Evolutionary conservation across 306 rosid genomes (phyloP).

Genomic region (Lathyrus tuberosus): DNA sequence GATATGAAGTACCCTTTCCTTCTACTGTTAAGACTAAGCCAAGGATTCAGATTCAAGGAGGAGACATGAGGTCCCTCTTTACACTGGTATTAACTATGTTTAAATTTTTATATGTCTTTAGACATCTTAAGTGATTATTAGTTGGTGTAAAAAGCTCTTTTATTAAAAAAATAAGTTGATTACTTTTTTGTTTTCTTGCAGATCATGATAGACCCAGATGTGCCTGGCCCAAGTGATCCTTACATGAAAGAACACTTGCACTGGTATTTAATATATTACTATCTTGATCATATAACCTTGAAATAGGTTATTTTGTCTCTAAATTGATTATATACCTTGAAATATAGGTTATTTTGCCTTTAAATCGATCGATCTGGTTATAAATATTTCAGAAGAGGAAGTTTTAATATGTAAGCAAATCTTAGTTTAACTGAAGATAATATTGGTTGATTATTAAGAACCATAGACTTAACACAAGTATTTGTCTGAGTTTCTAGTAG

Average conservation of each 20-base stretch:
- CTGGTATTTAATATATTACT: constrained; percentile 50
- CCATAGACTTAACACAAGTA: too few relatives aligned
- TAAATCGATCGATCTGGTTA: too few relatives aligned
- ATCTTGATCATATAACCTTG: too few relatives aligned
- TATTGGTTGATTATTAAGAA: too few relatives aligned
- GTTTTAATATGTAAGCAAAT: too few relatives aligned
- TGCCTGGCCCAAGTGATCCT: constrained; percentile 95
- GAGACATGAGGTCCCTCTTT: constrained; percentile 78
- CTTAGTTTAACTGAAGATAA: too few relatives aligned
- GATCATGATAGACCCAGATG: constrained; percentile 90
- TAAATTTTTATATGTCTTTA: too few relatives aligned
- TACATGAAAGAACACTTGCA: constrained; percentile 81
- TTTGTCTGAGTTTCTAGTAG: too few relatives aligned
- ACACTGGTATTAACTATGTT: constrained; percentile 61
- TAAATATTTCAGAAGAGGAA: too few relatives aligned
- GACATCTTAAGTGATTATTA: neutral
- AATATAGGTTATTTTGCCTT: too few relatives aligned
- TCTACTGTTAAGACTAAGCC: constrained; percentile 61
- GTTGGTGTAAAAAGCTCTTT: neutral
- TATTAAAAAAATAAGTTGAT: neutral
- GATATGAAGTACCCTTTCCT: constrained; percentile 72
- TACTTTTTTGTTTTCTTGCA: constrained; percentile 29
- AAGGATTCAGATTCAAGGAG: constrained; percentile 75
- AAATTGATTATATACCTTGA: too few relatives aligned
- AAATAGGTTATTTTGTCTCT: too few relatives aligned